Evolutionary conservation across 345 rosid genomes (phyloP), one percentile per base, ranked within the genome.

Genomic region (Eucalyptus fibrosa): DNA sequence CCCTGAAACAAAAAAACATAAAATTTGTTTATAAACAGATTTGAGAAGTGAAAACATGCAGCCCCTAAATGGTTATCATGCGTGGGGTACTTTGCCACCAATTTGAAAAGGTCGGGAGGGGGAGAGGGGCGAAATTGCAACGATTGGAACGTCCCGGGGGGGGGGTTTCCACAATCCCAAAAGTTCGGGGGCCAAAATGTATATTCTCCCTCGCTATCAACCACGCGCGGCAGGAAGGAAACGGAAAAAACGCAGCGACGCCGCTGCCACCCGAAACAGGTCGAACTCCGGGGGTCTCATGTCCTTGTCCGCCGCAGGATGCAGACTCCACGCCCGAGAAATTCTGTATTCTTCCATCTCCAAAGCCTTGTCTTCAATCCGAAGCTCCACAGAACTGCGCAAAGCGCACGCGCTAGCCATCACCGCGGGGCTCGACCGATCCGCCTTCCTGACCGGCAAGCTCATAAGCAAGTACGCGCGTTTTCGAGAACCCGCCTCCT

Each of bases 401-500:
- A 92, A 86, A 55, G 55, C 91, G 80, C 98, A 96, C 89, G 93
- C 97, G 2, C 91, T 92, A 19, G 86, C 93, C 42, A 90, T 96
- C 90, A 89, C 94, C 87, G 90, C 91, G 62, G 95, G 95, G 50
- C 94, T 96, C 83, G 90, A 93, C n/a, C 87, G 56, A 59, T 95
- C 95, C 24, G 94, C 90, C 87, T 93, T 89, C 92, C 93, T 96
- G 90, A 91, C 96, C 67, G 96, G 97, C 88, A 95, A 92, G 67
- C 95, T 95, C 72, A 96, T 95, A 67, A 91, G 92, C 92, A 95
- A 92, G 72, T 95, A 95, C 90, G 93, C 95, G n/a, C 92, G 85
- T 23, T 87, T 95, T 88, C 89, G 91, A 50, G 90, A 93, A 59
- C 94, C 94, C 50, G 37, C 11, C 37, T 93, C 96, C 88, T 94